Base-by-base conservation (phyloP, 345 rosid species). In the Physaria fendleri region DNA sequence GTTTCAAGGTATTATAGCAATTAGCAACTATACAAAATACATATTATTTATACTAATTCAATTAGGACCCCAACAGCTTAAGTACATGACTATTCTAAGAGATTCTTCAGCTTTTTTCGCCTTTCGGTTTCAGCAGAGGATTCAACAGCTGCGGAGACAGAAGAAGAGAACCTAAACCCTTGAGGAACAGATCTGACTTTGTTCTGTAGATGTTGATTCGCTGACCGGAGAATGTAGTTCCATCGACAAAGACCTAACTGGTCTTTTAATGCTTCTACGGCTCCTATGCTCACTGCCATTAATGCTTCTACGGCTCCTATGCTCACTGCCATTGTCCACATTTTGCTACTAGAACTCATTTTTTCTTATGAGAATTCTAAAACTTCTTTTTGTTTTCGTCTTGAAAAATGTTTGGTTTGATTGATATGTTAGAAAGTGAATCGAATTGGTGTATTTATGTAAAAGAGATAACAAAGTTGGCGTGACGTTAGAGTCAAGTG, bases 1-100 rank as follows among this genome's bases (percentile, higher is more conserved):
- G n/a, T n/a, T n/a, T n/a, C n/a, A n/a, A n/a, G n/a, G n/a, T n/a
- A n/a, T n/a, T n/a, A n/a, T n/a, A n/a, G n/a, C n/a, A n/a, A n/a
- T n/a, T n/a, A 47, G 27, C 1, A 4, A 61, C 37, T 5, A 35
- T 25, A 61, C 1, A 10, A 29, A 60, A 8, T 40, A 17, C 15
- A 6, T 8, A 12, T 6, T 50, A 28, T n/a, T n/a, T 43, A 45
- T 23, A 56, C 1, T 3, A n/a, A 6, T 2, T 66, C 18, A 69
- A 10, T 72, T 77, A 8, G 88, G 90, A 67, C 79, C 90, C 96
- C 96, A 88, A 50, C 93, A 88, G 64, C 93, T 85, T 68, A 88
- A 73, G 54, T 67, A 88, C 93, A 88, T 85, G 53, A 88, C 76
- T 0, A 83, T 85, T 65, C 96, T 71, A 1, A 88, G 74, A 8